These are phyloP conservation scores for Hemisphaericaspora lyxosophila DNA, from an alignment of 1,139 yeast species.

Conservation along the genomic window DNA sequence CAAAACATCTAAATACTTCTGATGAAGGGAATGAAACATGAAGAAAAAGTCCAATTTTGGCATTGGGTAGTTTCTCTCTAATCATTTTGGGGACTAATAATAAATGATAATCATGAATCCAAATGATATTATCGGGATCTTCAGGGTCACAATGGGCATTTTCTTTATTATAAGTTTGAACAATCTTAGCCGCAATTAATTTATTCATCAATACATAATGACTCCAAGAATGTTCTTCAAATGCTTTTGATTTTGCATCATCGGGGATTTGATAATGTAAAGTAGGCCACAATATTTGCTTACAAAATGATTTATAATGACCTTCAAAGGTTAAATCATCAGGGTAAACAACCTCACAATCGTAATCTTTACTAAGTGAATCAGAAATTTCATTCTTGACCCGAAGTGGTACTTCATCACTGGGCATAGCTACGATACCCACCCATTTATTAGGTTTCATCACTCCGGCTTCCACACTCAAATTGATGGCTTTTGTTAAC, in stretches of 20 bases:
- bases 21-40: constrained; percentile 96
- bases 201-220: constrained; percentile 77
- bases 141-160: constrained; percentile 45
- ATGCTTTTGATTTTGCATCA: constrained; percentile 89
- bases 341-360: constrained; percentile 68
- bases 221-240: constrained; percentile 94
- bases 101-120: constrained; percentile 95
- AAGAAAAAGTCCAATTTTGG: constrained; percentile 86
- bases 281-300: constrained; percentile 95
- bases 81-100: constrained; percentile 85
- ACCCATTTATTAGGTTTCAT: constrained; percentile 66
- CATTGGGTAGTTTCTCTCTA: constrained; percentile 71
- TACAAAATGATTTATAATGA: constrained; percentile 86
- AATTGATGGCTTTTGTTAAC: constrained; percentile 76
- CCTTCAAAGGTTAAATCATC: constrained; percentile 82
- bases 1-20: constrained; percentile 92
- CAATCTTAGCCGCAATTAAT: constrained; percentile 73
- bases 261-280: constrained; percentile 96
- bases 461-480: constrained; percentile 53
- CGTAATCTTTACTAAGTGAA: constrained; percentile 45
- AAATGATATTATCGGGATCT: constrained; percentile 54
- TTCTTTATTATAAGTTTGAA: constrained; percentile 55
- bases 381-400: constrained; percentile 52
- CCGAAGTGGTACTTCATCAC: constrained; percentile 67
- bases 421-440: constrained; percentile 89